Evolutionary conservation across 192 early-diverging fungal species (phyloP).

Genomic region (Helicostylum pulchrum): DNA sequence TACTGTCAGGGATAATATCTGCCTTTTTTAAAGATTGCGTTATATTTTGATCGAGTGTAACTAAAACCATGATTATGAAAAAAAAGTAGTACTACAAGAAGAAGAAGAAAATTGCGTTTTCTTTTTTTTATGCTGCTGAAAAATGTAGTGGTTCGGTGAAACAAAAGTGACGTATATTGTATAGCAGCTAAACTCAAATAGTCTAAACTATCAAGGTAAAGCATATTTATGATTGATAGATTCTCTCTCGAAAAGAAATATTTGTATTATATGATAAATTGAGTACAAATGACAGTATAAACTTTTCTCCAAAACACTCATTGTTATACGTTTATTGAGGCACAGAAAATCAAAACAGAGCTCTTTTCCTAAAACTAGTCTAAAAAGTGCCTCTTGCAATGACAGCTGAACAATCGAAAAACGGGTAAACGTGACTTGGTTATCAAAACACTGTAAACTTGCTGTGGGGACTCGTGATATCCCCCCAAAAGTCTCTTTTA

Average conservation of each 20-base stretch:
- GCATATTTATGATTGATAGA: too few relatives aligned
- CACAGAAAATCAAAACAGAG: too few relatives aligned
- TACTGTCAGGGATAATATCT: not conserved
- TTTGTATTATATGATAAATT: too few relatives aligned
- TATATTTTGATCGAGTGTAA: not conserved
- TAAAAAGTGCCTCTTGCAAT: too few relatives aligned
- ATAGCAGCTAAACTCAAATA: too few relatives aligned
- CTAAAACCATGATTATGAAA: not conserved
- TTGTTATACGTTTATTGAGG: too few relatives aligned
- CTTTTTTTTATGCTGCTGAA: not conserved
- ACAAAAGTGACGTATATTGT: not conserved
- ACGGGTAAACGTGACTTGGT: conserved; percentile 7
- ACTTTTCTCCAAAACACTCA: too few relatives aligned
- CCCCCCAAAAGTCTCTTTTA: not conserved
- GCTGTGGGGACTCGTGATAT: not conserved
- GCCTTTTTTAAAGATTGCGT: not conserved
- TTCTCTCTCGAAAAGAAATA: too few relatives aligned
- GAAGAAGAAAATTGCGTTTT: not conserved
- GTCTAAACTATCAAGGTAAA: too few relatives aligned
- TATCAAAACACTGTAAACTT: not conserved
- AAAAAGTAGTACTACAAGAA: not conserved
- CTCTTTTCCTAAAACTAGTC: too few relatives aligned
- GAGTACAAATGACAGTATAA: too few relatives aligned
- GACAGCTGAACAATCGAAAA: not conserved
- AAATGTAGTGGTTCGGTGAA: not conserved